Base-by-base conservation (phyloP, 2,329 filamentous ascomycete genomes). In the Microsporum canis region DNA sequence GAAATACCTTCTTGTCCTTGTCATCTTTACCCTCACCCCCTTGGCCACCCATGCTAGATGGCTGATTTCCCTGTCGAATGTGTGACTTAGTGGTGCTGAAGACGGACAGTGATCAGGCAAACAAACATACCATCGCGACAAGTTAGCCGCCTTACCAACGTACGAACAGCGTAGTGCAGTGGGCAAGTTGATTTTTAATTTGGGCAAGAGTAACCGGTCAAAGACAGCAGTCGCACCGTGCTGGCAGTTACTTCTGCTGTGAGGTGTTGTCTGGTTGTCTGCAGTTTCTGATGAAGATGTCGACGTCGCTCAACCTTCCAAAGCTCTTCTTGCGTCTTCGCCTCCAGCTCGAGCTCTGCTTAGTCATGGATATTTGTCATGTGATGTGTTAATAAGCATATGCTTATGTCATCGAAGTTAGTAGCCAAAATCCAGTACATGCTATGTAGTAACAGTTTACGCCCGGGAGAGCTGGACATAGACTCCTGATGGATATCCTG, bases 1-100 rank as follows among this genome's bases (percentile, higher is more conserved):
- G 2, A 6, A 10, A 7, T 78, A 89, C 92, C 84, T 97, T 97
- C 83, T 97, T 96, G 71, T 95, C 91, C 79, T 91, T 91, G 14
- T 89, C 88, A 69, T 92, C 87, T 66, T 87, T 88, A 66, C 87
- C 87, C 72, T 92, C 89, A 63, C 85, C 84, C 64, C 79, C 84
- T 61, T 85, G 86, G 65, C 82, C 82, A 70, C 89, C 90, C 79
- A 95, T 88, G 72, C 89, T 89, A 74, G 91, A 96, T 76, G 95
- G 80, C 71, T 79, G 76, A 71, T 81, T 79, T 70, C 77, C 77
- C 77, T 78, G 59, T 51, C 67, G 43, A 36, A 47, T 62, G 17
- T 39, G 61, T 59, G 56, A 61, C 45, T 51, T 41, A 63, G 67
- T 72, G 62, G 72, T 68, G 57, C 10, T 47, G 1, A 27, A 6